Evolutionary conservation across 441 rosid species (phyloP).

Genomic region (Aleurites moluccanus): DNA sequence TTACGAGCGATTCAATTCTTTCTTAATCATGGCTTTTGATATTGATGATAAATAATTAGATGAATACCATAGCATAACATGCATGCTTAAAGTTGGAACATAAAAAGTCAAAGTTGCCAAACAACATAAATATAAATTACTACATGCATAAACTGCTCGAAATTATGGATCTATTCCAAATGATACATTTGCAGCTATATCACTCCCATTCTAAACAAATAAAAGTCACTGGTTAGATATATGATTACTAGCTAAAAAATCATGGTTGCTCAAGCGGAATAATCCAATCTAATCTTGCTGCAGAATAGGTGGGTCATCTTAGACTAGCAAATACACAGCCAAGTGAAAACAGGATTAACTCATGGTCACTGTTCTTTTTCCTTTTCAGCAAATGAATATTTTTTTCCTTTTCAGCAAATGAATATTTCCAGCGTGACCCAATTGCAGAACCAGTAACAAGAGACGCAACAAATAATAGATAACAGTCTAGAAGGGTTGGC

Average conservation of each 20-base stretch:
- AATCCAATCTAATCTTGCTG: background rate
- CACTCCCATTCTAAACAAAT: conserved; percentile 6
- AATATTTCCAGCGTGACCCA: conserved; percentile 29
- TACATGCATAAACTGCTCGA: conserved; percentile 1
- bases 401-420: conserved; percentile 8
- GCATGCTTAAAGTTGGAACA: background rate
- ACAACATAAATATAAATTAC: background rate
- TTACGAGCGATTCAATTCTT: too few species aligned
- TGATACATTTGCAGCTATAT: background rate
- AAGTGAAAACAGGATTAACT: background rate
- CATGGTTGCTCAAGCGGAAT: background rate
- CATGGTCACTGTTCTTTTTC: background rate
- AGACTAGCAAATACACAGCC: too few species aligned
- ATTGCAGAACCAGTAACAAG: conserved; percentile 13
- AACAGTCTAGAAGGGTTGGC: conserved; percentile 12
- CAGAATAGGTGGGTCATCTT: background rate
- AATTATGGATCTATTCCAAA: conserved; percentile 18
- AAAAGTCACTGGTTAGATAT: conserved; percentile 9
- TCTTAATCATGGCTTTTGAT: too few species aligned
- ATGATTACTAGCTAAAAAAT: conserved; percentile 8
- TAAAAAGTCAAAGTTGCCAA: conserved; percentile 2
- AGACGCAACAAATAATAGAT: conserved; percentile 8
- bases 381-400: too few species aligned
- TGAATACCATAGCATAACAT: too few species aligned
- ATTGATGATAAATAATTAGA: too few species aligned